Percentiles rank a stretch among this genome's conserved stretches.
phyloP scores from a whole-genome alignment of 208 protist species.

The Leptomonas seymouri region DNA sequence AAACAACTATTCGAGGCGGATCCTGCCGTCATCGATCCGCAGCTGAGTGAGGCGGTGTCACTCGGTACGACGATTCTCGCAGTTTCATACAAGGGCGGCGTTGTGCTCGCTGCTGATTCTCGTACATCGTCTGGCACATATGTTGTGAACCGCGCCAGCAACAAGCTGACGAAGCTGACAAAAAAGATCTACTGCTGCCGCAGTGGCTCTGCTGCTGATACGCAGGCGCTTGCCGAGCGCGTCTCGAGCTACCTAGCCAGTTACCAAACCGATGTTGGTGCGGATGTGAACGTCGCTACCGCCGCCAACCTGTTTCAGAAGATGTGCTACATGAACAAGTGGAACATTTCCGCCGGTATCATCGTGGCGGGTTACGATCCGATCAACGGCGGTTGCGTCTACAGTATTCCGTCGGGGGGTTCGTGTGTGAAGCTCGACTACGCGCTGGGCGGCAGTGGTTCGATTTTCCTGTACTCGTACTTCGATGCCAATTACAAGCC shows the following conservation, averaged over 20 bases:
- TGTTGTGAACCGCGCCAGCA: conserved; percentile 97
- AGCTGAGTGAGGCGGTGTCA: conserved; percentile 84
- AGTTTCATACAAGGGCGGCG: conserved; percentile 96
- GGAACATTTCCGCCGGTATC: conserved; percentile 96
- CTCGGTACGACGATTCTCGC: conserved; percentile 98
- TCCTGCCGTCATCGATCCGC: conserved; percentile 78
- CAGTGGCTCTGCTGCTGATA: conserved; percentile 98
- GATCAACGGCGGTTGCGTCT: conserved; percentile 96
- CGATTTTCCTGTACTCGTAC: conserved; percentile 99
- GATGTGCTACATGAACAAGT: conserved; percentile 98
- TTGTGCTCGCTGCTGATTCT: conserved; percentile 97
- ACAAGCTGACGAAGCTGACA: conserved; percentile 98
- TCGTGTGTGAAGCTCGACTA: conserved; percentile 95
- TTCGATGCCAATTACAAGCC: conserved; percentile 97
- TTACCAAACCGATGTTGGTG: conserved; percentile 91
- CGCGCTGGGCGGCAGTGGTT: conserved; percentile 96
- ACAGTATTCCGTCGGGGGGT: conserved; percentile 96
- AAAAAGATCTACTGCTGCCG: conserved; percentile 98
- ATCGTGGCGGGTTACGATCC: conserved; percentile 98
- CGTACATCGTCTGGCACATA: conserved; percentile 97
- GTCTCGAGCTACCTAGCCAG: conserved; percentile 93
- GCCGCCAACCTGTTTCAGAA: conserved; percentile 97
- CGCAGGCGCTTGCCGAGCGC: conserved; percentile 95
- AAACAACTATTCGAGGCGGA: conserved; percentile 77
- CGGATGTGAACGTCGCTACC: conserved; percentile 90